Evolutionary conservation across 2,329 filamentous ascomycete genomes (phyloP).

Genomic region (Aplosporella prunicola): DNA sequence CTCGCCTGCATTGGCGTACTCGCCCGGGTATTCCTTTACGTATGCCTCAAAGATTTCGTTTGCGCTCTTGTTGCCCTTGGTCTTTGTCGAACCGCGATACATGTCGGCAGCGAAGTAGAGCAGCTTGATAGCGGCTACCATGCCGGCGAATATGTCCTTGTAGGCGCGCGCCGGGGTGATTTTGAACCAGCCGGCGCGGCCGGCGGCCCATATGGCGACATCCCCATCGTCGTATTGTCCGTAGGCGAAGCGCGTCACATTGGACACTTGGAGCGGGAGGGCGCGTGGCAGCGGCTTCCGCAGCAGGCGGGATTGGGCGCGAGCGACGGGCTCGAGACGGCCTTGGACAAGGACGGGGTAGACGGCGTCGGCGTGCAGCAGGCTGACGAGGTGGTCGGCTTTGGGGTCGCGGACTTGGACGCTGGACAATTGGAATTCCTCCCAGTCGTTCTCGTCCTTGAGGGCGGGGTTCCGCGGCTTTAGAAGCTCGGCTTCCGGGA

Average conservation of each 20-base stretch:
- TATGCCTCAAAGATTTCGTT: conserved; percentile 26
- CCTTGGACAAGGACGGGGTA: conserved; percentile 56
- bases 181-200: conserved; percentile 59
- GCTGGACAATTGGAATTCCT: conserved; percentile 52
- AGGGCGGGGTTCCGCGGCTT: conserved; percentile 31
- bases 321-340: conserved; percentile 35
- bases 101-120: conserved; percentile 54
- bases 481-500: conserved; percentile 29
- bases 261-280: conserved; percentile 44
- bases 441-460: conserved; percentile 44
- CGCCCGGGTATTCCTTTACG: conserved; percentile 19
- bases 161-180: conserved; percentile 53
- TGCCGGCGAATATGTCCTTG: conserved; percentile 45
- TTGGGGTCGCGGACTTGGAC: conserved; percentile 51
- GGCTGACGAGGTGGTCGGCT: conserved; percentile 43
- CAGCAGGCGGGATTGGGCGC: conserved; percentile 18
- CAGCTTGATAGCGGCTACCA: conserved; percentile 54
- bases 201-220: conserved; percentile 56
- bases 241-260: conserved; percentile 39
- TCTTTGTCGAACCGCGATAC: conserved; percentile 35
- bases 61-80: conserved; percentile 12
- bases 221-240: conserved; percentile 46
- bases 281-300: not conserved
- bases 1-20: conserved; percentile 17
- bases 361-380: conserved; percentile 50